Percentiles rank a stretch among this genome's conserved stretches.
Conservation (phyloP, 148 eudicot species). For the Chenopodium suecicum region DNA sequence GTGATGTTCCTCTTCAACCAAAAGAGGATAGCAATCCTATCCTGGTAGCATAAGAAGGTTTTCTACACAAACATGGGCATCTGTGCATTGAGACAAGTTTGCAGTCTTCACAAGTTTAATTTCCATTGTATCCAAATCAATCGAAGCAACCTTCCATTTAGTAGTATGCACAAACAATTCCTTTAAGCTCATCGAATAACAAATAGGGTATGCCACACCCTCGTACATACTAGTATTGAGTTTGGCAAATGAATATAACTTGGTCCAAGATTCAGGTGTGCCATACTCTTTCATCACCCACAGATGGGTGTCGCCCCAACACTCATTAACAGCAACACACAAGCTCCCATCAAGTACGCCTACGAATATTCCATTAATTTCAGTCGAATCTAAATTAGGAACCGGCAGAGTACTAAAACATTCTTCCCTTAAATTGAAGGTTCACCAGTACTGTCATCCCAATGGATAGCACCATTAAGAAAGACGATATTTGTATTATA, state of each 20-base stretch:
- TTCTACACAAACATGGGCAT: constrained; percentile 20
- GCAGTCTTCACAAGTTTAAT: background rate
- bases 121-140: constrained; percentile 20
- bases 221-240: background rate
- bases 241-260: background rate
- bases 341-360: constrained; percentile 21
- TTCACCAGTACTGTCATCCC: background rate
- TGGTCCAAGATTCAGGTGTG: constrained; percentile 16
- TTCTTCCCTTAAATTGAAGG: background rate
- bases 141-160: background rate
- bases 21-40: too few relatives aligned
- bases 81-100: background rate
- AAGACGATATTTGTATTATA: background rate
- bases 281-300: constrained; percentile 26
- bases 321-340: background rate
- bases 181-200: constrained; percentile 5
- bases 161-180: background rate
- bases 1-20: background rate
- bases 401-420: background rate
- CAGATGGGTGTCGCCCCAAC: background rate
- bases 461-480: constrained; percentile 17
- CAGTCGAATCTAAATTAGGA: background rate
- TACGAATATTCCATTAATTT: background rate
- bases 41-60: constrained; percentile 13
- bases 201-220: background rate